These are phyloP conservation scores for Neurospora sp. DNA, from an alignment of 495 filamentous ascomycete genomes.

Conservation along the genomic window DNA sequence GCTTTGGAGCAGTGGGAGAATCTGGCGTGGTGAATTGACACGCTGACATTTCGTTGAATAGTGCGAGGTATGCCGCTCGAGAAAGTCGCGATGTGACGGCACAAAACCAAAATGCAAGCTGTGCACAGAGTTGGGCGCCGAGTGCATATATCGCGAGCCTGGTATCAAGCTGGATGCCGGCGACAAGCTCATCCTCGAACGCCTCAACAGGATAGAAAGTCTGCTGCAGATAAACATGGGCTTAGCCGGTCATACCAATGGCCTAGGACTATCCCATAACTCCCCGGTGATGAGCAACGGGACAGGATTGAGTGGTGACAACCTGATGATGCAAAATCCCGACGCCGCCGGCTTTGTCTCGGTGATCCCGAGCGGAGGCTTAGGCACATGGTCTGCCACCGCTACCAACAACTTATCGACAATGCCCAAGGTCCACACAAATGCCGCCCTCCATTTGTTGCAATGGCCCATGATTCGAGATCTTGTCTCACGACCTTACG, in stretches of 20 bases:
- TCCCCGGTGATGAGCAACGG: conserved; percentile 65
- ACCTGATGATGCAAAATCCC: conserved; percentile 37
- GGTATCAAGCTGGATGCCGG: conserved; percentile 82
- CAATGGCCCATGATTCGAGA: conserved; percentile 75
- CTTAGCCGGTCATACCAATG: conserved; percentile 34
- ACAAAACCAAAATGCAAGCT: conserved; percentile 74
- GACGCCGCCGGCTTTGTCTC: conserved; percentile 37
- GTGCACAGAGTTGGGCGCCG: conserved; percentile 70
- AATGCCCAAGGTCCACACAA: conserved; percentile 76
- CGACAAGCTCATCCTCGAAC: conserved; percentile 75
- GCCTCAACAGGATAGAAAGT: conserved; percentile 64
- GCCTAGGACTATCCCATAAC: conserved; percentile 35
- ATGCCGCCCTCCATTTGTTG: conserved; percentile 64
- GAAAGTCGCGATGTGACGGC: conserved; percentile 80
- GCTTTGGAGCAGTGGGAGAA: not conserved
- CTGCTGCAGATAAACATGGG: conserved; percentile 57
- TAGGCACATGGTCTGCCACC: conserved; percentile 61
- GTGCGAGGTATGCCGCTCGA: conserved; percentile 78
- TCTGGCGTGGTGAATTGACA: not conserved
- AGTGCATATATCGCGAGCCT: conserved; percentile 76
- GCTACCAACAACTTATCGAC: conserved; percentile 62
- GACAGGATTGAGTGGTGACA: conserved; percentile 56
- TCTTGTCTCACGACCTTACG: conserved; percentile 64
- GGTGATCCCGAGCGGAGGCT: conserved; percentile 52
- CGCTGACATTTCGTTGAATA: conserved; percentile 29